Evolutionary conservation across 2,329 filamentous ascomycete genomes (phyloP).

Genomic region (Colletotrichum truncatum): DNA sequence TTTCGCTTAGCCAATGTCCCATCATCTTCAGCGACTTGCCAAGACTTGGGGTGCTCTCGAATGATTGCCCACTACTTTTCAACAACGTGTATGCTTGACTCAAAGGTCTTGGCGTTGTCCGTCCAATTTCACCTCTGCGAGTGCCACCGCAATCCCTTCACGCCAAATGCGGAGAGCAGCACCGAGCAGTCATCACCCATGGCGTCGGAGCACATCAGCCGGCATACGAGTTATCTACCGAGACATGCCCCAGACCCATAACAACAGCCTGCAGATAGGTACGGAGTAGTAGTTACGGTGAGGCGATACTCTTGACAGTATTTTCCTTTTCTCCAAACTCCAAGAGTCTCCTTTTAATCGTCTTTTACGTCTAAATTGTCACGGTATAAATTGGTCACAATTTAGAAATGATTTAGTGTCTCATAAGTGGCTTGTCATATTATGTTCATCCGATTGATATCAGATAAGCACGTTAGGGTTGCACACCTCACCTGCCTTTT

Average conservation of each 20-base stretch:
- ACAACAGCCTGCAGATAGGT: not conserved
- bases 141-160: not conserved
- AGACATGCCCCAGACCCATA: slow-evolving; percentile 5
- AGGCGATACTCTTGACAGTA: no score
- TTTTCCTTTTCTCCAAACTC: not conserved
- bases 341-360: not conserved
- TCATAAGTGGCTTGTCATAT: not conserved
- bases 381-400: not conserved
- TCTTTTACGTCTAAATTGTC: no score
- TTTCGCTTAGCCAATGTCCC: slow-evolving; percentile 1
- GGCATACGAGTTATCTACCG: slow-evolving; percentile 23
- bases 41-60: slow-evolving; percentile 7
- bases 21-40: slow-evolving; percentile 10
- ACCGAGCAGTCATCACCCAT: slow-evolving; percentile 6
- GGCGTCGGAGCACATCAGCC: slow-evolving; percentile 16
- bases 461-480: not conserved
- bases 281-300: not conserved
- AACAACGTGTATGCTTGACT: slow-evolving; percentile 14
- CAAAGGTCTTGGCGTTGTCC: slow-evolving; percentile 24
- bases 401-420: not conserved
- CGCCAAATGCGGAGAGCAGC: slow-evolving; percentile 12
- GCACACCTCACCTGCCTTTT: slow-evolving; percentile 13
- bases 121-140: slow-evolving; percentile 15
- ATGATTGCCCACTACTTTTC: not conserved
- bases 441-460: not conserved